Percentiles rank a stretch among this genome's conserved stretches.
phyloP scores from a whole-genome alignment of 2,329 filamentous ascomycete species.

The Talaromyces rugulosus region DNA sequence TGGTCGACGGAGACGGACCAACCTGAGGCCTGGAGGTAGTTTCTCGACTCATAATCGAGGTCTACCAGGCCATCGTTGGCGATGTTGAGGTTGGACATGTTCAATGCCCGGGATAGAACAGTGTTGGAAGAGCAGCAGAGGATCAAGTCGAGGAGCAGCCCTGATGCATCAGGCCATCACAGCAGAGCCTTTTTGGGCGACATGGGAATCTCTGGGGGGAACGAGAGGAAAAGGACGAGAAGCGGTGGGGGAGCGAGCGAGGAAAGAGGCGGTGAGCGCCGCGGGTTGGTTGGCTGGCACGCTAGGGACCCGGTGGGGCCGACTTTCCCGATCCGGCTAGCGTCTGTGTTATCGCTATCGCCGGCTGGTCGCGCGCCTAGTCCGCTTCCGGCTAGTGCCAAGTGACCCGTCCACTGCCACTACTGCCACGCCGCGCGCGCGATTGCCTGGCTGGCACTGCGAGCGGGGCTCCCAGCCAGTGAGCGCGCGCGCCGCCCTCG shows the following conservation, averaged over 20 bases:
- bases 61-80: conserved; percentile 42
- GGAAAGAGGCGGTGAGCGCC: conserved; percentile 41
- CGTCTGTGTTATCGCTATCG: conserved; percentile 20
- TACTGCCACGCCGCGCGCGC: conserved; percentile 9
- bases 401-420: conserved; percentile 10
- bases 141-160: neutral
- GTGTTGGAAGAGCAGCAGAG: neutral
- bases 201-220: conserved; percentile 26
- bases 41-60: conserved; percentile 46
- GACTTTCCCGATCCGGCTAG: neutral
- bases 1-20: conserved; percentile 44
- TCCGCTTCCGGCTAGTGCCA: neutral
- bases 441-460: neutral
- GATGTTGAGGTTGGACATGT: conserved; percentile 45
- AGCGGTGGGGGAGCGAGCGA: conserved; percentile 34
- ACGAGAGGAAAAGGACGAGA: conserved; percentile 23
- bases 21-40: conserved; percentile 38
- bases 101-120: conserved; percentile 12
- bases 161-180: conserved; percentile 1
- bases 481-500: neutral
- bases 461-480: neutral
- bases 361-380: neutral
- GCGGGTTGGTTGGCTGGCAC: conserved; percentile 26
- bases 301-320: conserved; percentile 23
- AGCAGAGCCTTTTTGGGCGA: conserved; percentile 4